These are phyloP conservation scores for Porogramme epimiltina DNA, from an alignment of 1,284 basidiomycete species.

Conservation along the genomic window DNA sequence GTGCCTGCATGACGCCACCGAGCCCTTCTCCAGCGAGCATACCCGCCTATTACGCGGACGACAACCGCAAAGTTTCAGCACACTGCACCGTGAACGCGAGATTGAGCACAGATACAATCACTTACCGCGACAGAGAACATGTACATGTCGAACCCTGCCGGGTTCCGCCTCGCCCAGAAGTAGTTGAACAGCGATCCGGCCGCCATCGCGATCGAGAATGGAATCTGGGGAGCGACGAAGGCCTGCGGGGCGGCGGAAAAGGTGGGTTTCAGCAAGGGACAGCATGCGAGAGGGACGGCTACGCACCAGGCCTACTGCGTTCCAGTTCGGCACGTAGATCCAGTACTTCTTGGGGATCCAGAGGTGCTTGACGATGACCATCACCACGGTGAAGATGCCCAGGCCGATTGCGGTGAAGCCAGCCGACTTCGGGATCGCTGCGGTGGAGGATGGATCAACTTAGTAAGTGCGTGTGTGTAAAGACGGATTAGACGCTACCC, in stretches of 20 bases:
- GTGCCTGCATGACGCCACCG: constrained; percentile 66
- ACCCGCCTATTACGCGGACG: constrained; percentile 37
- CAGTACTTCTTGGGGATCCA: constrained; percentile 57
- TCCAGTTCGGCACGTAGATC: constrained; percentile 67
- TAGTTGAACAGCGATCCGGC: constrained; percentile 45
- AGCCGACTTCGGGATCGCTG: constrained; percentile 52
- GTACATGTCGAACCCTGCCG: constrained; percentile 53
- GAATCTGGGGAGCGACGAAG: constrained; percentile 26
- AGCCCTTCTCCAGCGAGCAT: constrained; percentile 71
- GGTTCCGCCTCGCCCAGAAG: constrained; percentile 52
- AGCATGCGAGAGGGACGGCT: not conserved
- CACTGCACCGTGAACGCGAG: too few relatives aligned
- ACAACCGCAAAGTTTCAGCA: too few relatives aligned
- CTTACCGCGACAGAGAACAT: constrained; percentile 54
- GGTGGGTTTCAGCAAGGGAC: not conserved
- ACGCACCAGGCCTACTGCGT: constrained; percentile 52
- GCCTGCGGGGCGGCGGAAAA: not conserved
- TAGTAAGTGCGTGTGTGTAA: not conserved
- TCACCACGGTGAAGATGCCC: constrained; percentile 46
- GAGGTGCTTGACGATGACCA: constrained; percentile 51
- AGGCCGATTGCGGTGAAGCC: constrained; percentile 66
- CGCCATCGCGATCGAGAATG: constrained; percentile 50
- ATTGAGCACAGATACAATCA: not conserved
- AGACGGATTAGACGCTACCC: not conserved
- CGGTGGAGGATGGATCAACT: not conserved